Percentiles rank a stretch among this genome's conserved stretches.
Conservation (phyloP, 2,329 filamentous ascomycete genomes). For the Cryphonectria japonica region DNA sequence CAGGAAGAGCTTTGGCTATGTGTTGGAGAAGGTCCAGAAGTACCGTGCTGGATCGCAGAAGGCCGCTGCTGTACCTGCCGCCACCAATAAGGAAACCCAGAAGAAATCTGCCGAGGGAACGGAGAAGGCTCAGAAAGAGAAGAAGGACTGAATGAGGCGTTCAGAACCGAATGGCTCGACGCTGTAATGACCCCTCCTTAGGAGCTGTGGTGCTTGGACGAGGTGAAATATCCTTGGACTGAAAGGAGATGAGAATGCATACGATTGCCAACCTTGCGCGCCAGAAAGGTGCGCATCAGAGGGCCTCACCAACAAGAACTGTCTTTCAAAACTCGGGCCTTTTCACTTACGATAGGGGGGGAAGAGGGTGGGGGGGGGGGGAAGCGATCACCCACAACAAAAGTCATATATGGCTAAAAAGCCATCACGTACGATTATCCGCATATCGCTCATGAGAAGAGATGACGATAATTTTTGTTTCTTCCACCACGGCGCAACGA, state of each 20-base stretch:
- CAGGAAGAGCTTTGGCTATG: constrained; percentile 70
- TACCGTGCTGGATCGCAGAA: constrained; percentile 50
- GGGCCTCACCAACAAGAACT: neutral
- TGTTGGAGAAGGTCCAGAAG: constrained; percentile 79
- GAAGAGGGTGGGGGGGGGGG: neutral
- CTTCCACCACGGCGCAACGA: neutral
- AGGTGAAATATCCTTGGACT: neutral
- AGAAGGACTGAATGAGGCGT: constrained; percentile 21
- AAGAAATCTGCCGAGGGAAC: constrained; percentile 7
- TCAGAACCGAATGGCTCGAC: neutral
- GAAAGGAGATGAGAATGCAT: neutral
- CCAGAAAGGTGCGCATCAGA: neutral
- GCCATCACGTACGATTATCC: neutral
- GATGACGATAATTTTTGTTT: neutral
- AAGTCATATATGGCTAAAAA: neutral
- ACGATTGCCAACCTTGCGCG: neutral
- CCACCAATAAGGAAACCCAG: constrained; percentile 1
- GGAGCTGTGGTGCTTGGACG: neutral
- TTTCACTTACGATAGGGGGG: neutral
- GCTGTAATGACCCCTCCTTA: neutral
- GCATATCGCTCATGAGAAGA: neutral
- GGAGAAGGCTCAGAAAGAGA: constrained; percentile 9
- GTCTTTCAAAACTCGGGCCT: neutral
- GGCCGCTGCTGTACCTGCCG: constrained; percentile 12
- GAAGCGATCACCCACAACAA: neutral